Evolutionary conservation across 768 basidiomycete species (phyloP), one percentile per base, ranked within the genome.

Genomic region (Boletus vermiculosoides): DNA sequence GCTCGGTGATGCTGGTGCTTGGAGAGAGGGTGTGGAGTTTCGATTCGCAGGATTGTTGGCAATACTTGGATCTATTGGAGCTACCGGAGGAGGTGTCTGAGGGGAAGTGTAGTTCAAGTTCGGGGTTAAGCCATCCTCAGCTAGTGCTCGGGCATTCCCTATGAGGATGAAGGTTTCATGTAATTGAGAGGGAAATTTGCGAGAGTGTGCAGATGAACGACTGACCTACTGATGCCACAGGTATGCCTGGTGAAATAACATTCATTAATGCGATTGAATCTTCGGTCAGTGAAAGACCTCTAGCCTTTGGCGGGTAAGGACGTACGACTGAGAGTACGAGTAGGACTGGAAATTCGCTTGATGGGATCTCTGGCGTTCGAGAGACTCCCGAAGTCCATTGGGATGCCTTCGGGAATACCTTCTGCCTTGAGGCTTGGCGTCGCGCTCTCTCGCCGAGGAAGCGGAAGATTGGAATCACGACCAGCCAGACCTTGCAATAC

Each of bases 131-230:
- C 84, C 83, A 60, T 92, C 90, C 49, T 92, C 91, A 31, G 92
- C 87, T 62, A 94, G 76, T 28, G 87, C 87, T 45, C 90, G 86
- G 41, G 90, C 92, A 76, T 93, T 91, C 46, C 91, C 91, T 92
- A 72, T 55, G 56, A 63, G 42, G 50, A 63, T 50, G 48, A 54
- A 52, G 40, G 33, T 56, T 66, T 50, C 23, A 23, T 37, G 23
- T 25, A 50, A 28, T 37, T 63, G 58, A 67, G 63, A 58, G 54
- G 58, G 55, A 55, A 52, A 54, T 50, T 57, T 47, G 53, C 7
- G 31, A 39, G 0, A 39, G 0, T 30, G 9, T 4, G n/a, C 20
- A 49, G 53, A 59, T 48, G 40, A 46, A 50, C 15, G 57, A 81
- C 86, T 70, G 63, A 89, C 89, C 89, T 68, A 90, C 90, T 60